A percentile compares a stretch with the other conserved stretches of the same genome.
phyloP scores from a whole-genome alignment of 345 rosid species.

The Syzygium aromaticum region DNA sequence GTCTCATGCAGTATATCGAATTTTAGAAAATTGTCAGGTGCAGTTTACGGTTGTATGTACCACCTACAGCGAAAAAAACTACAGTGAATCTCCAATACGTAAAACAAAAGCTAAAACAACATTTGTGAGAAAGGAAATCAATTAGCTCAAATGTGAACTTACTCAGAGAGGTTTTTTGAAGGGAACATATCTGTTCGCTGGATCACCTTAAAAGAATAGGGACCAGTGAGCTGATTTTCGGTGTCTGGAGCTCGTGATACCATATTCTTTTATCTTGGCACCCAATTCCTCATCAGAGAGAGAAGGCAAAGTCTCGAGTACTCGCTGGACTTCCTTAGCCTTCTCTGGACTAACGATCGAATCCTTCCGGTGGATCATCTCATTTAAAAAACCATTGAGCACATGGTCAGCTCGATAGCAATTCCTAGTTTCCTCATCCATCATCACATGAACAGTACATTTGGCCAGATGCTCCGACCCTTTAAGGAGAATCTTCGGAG shows the following conservation, averaged over 20 bases:
- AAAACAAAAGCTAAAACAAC: too few species aligned
- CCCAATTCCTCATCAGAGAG: slow-evolving; percentile 64
- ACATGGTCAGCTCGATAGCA: too few species aligned
- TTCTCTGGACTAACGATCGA: slow-evolving; percentile 45
- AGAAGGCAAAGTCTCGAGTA: slow-evolving; percentile 70
- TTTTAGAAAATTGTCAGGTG: slow-evolving; percentile 83
- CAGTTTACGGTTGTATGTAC: slow-evolving; percentile 81
- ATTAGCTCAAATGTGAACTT: too few species aligned
- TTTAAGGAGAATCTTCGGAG: too few species aligned
- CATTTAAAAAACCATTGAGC: slow-evolving; percentile 66
- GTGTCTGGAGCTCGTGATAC: slow-evolving; percentile 75
- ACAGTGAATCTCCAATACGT: too few species aligned
- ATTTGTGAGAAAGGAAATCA: too few species aligned
- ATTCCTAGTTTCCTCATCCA: too few species aligned
- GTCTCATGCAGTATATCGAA: slow-evolving; percentile 32
- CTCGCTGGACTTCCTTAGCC: slow-evolving; percentile 71
- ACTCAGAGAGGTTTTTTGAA: too few species aligned
- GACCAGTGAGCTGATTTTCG: slow-evolving; percentile 70
- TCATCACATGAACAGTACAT: too few species aligned
- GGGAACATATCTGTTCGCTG: too few species aligned
- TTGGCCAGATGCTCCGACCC: too few species aligned
- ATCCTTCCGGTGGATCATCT: slow-evolving; percentile 71
- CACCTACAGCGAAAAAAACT: slow-evolving; percentile 29
- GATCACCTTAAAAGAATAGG: slow-evolving; percentile 27
- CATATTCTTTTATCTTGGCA: slow-evolving; percentile 68